Evolutionary conservation across 768 basidiomycete species (phyloP).

Genomic region (Kwoniella botswanensis): DNA sequence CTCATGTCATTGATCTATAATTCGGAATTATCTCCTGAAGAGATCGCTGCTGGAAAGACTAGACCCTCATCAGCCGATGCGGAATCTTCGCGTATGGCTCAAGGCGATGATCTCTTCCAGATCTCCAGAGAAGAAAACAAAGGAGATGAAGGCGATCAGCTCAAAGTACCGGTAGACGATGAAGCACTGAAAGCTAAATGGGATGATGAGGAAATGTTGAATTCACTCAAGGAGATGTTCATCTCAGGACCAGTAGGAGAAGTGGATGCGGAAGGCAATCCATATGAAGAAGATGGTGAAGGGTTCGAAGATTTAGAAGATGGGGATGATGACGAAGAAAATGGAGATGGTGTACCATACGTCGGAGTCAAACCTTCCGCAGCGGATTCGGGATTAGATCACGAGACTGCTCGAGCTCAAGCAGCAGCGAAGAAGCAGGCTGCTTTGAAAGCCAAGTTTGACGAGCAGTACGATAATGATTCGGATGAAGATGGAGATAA

Average conservation of each 20-base stretch:
- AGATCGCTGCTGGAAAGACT: conserved; percentile 65
- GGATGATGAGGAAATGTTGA: conserved; percentile 82
- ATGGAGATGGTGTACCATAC: conserved; percentile 58
- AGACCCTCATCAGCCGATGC: conserved; percentile 49
- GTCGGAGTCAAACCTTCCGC: conserved; percentile 58
- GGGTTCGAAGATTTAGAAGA: conserved; percentile 58
- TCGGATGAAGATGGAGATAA: conserved; percentile 65
- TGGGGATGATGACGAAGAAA: conserved; percentile 58
- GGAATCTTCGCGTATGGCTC: conserved; percentile 45
- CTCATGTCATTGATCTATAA: conserved; percentile 87
- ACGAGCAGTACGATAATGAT: conserved; percentile 93
- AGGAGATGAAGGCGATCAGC: conserved; percentile 64
- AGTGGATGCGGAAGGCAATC: conserved; percentile 48
- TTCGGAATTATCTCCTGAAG: conserved; percentile 69
- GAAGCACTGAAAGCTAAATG: conserved; percentile 69
- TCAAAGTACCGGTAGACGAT: conserved; percentile 66
- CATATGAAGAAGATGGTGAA: conserved; percentile 58
- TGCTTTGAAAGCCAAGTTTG: conserved; percentile 88
- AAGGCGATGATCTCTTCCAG: conserved; percentile 72
- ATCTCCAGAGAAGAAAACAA: conserved; percentile 55
- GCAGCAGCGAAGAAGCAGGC: conserved; percentile 83
- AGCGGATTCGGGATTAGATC: conserved; percentile 30
- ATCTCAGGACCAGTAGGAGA: conserved; percentile 70
- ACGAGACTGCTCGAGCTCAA: conserved; percentile 57
- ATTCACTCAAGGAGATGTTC: conserved; percentile 84